Percentiles rank a stretch among this genome's conserved stretches.
Conservation (phyloP, 305 asterid genomes). For the Euphrasia arctica region DNA sequence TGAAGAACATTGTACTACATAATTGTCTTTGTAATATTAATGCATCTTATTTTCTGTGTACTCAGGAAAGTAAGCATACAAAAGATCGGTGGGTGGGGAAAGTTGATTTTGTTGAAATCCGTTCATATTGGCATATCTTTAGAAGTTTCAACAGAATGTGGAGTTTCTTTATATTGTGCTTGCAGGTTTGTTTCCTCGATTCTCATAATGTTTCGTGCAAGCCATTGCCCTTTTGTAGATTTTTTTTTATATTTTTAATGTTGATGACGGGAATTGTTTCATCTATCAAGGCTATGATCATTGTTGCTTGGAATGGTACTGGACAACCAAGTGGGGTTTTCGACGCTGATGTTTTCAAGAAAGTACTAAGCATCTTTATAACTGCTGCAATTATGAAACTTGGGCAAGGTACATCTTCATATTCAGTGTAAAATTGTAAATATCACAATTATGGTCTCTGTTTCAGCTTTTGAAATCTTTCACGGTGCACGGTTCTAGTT, state of each 20-base stretch:
- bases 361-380: slow-evolving; percentile 89
- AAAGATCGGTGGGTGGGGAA: slow-evolving; percentile 94
- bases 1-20: slow-evolving; percentile 13
- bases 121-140: slow-evolving; percentile 92
- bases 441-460: slow-evolving; percentile 12
- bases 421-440: background rate
- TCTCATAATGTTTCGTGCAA: slow-evolving; percentile 21
- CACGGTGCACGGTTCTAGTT: slow-evolving; percentile 13
- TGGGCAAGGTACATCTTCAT: slow-evolving; percentile 71
- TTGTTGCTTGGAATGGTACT: slow-evolving; percentile 92
- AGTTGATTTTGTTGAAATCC: slow-evolving; percentile 96
- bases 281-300: slow-evolving; percentile 87
- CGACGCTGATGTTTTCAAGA: slow-evolving; percentile 62
- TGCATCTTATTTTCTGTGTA: slow-evolving; percentile 25
- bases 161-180: slow-evolving; percentile 94
- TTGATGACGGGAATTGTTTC: slow-evolving; percentile 30
- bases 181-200: slow-evolving; percentile 62
- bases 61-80: slow-evolving; percentile 59
- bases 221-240: slow-evolving; percentile 13
- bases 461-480: slow-evolving; percentile 20
- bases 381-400: slow-evolving; percentile 97
- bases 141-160: slow-evolving; percentile 99
- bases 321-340: slow-evolving; percentile 67
- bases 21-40: slow-evolving; percentile 8
- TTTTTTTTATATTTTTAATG: slow-evolving; percentile 22